These are phyloP conservation scores for Teunomyces stri DNA, from an alignment of 805 yeast genomes.

Conservation along the genomic window DNA sequence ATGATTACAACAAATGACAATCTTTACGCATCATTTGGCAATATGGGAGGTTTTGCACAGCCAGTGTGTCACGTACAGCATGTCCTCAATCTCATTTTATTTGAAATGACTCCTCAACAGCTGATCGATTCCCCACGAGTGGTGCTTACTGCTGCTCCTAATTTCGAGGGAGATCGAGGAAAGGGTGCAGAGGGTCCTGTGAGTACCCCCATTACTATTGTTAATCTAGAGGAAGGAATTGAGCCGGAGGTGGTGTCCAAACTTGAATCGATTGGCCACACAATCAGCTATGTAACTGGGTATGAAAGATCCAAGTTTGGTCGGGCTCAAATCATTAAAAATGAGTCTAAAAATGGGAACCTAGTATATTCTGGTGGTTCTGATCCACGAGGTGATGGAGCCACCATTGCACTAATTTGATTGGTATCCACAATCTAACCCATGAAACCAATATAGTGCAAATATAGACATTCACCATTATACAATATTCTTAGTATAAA, in stretches of 20 bases:
- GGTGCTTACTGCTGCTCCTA: constrained; percentile 55
- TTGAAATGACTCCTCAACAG: constrained; percentile 67
- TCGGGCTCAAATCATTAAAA: constrained; percentile 70
- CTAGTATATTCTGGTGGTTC: constrained; percentile 67
- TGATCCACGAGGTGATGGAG: constrained; percentile 85
- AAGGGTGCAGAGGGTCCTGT: constrained; percentile 65
- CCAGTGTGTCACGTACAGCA: constrained; percentile 86
- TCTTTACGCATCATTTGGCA: constrained; percentile 72
- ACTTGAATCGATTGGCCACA: constrained; percentile 57
- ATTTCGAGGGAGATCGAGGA: constrained; percentile 46
- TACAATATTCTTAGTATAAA: too few relatives aligned
- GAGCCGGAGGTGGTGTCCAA: constrained; percentile 42
- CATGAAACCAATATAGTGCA: not conserved
- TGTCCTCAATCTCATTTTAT: constrained; percentile 59
- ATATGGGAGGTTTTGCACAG: constrained; percentile 86
- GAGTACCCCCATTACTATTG: constrained; percentile 54
- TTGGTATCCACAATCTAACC: not conserved
- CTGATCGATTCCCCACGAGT: constrained; percentile 76
- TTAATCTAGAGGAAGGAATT: constrained; percentile 66
- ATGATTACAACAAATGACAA: constrained; percentile 58
- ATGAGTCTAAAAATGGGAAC: constrained; percentile 37
- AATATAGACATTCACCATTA: not conserved
- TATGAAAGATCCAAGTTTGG: constrained; percentile 50
- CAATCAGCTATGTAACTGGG: constrained; percentile 43
- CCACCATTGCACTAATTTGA: constrained; percentile 54